Conservation (phyloP, 2,329 filamentous ascomycete genomes). For the Elsinoe fawcettii region DNA sequence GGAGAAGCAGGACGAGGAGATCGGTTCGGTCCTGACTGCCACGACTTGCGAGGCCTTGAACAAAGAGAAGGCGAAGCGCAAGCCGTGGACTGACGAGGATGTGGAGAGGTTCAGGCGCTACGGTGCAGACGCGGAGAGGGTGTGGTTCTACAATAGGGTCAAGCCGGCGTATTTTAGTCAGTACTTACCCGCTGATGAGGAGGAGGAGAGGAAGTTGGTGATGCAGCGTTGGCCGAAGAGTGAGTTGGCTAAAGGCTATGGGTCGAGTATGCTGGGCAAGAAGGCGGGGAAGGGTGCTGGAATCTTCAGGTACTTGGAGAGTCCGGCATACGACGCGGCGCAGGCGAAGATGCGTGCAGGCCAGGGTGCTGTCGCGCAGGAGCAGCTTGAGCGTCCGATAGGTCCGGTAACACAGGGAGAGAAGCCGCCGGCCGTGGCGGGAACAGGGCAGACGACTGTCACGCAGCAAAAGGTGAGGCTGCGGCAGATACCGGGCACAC, state of each 20-base stretch:
- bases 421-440: too few species aligned
- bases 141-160: neutral
- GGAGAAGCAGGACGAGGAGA: neutral
- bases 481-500: too few species aligned
- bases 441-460: too few species aligned
- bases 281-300: neutral
- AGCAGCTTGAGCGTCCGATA: too few species aligned
- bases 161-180: neutral
- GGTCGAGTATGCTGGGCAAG: neutral
- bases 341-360: neutral
- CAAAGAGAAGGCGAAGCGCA: neutral
- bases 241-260: neutral
- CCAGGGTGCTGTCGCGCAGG: neutral
- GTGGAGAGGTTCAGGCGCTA: neutral
- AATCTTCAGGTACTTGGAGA: neutral
- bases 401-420: too few species aligned
- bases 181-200: neutral
- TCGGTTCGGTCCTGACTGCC: neutral
- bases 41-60: neutral
- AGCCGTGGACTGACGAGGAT: neutral
- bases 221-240: neutral
- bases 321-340: neutral
- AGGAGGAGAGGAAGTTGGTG: neutral
- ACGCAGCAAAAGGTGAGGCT: too few species aligned
- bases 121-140: neutral